Evolutionary conservation across 805 yeast genomes (phyloP), one percentile per base, ranked within the genome.

Genomic region (Kodamaea sagamina): DNA sequence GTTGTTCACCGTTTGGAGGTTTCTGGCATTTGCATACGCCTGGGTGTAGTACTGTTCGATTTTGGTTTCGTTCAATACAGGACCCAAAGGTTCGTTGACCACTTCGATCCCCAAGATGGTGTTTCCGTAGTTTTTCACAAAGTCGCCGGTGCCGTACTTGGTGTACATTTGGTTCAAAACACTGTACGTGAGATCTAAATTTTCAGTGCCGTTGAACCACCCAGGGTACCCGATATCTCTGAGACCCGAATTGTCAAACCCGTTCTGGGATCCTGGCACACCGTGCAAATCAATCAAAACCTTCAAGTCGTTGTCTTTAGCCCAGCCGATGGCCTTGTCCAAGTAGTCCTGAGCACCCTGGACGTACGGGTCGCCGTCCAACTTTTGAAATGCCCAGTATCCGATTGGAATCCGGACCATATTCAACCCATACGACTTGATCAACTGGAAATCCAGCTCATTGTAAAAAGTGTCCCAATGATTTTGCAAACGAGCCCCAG

Each of bases 241-340:
- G 21, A 75, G 62, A 1, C 95, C 95, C 6, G 88, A 81, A 54
- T 86, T 87, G 55, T 86, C 92, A 68, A 86, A 86, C 10, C 95
- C 95, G 60, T 87, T 87, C 57, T 87, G 95, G 1, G 90, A 82
- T 1, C 92, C 93, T 5, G 95, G 93, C 8, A 76, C 82, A 10
- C 93, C 89, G 54, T 87, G 95, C 42, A 87, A 63, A 56, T 87
- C 95, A 40, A 87, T 65, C 83, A 86, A 81, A 3, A 82, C 84
- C 46, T 84, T 77, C 47, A 87, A 64, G 11, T 73, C 82, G 51
- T 81, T 61, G 31, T 68, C 67, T 16, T 76, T 62, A 13, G 85
- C 80, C 95, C 95, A 87, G 36, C 67, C 76, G 28, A 87, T 64
- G 1, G 88, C 86, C 44, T 75, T 63, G 36, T 83, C 79, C 46